phyloP scores from a whole-genome alignment of 495 filamentous ascomycete species.

The Umbilicaria muhlenbergii region DNA sequence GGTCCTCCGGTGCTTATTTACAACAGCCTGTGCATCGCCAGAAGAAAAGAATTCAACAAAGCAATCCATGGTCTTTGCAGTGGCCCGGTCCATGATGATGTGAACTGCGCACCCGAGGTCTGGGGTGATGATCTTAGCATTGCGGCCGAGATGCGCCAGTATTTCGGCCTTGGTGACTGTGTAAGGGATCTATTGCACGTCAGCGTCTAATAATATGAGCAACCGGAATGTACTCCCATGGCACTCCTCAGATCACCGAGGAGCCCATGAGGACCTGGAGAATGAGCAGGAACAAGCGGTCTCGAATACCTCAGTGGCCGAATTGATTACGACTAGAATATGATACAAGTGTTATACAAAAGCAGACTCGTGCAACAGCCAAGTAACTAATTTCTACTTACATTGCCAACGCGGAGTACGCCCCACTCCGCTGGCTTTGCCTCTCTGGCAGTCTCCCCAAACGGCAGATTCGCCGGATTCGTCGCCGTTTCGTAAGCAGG shows the following conservation, averaged over 20 bases:
- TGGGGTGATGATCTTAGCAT: slow-evolving; percentile 35
- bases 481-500: slow-evolving; percentile 2
- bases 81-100: slow-evolving; percentile 71
- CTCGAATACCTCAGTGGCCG: too few relatives aligned
- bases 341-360: background rate
- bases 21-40: slow-evolving; percentile 35
- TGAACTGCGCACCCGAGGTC: slow-evolving; percentile 49
- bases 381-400: slow-evolving; percentile 16
- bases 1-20: slow-evolving; percentile 29
- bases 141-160: slow-evolving; percentile 52
- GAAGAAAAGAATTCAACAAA: slow-evolving; percentile 50
- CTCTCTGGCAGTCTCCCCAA: slow-evolving; percentile 7
- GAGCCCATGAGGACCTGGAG: too few relatives aligned
- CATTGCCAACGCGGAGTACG: slow-evolving; percentile 33
- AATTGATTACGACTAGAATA: background rate
- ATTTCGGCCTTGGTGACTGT: slow-evolving; percentile 49
- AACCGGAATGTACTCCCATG: background rate
- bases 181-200: slow-evolving; percentile 47
- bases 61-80: slow-evolving; percentile 62
- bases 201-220: background rate
- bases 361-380: background rate
- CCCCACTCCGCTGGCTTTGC: slow-evolving; percentile 18
- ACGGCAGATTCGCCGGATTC: slow-evolving; percentile 6
- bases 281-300: too few relatives aligned
- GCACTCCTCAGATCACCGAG: background rate